Evolutionary conservation across 2,329 filamentous ascomycete species (phyloP).

Genomic region (Pseudogymnoascus sp.): DNA sequence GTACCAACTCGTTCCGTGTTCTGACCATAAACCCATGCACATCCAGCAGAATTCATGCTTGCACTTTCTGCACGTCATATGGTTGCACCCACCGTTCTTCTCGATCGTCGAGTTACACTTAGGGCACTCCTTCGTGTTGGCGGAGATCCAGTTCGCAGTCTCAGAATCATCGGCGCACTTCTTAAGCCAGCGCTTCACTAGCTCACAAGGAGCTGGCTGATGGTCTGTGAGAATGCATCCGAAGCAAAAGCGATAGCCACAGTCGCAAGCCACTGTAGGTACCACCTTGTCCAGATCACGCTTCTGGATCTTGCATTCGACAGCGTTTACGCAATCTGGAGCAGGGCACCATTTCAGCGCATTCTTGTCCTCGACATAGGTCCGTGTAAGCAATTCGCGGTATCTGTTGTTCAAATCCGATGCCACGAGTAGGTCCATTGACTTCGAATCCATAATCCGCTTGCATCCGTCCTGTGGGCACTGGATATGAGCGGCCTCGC

Average conservation of each 20-base stretch:
- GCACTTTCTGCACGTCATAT: constrained; percentile 96
- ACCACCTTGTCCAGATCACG: constrained; percentile 80
- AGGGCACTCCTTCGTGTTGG: constrained; percentile 96
- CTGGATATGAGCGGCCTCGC: constrained; percentile 89
- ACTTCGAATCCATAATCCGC: constrained; percentile 84
- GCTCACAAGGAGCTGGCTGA: constrained; percentile 80
- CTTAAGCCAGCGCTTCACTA: constrained; percentile 94
- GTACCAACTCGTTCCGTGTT: constrained; percentile 99
- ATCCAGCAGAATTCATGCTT: constrained; percentile 99
- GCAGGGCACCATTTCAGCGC: constrained; percentile 96
- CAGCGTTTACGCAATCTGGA: constrained; percentile 89
- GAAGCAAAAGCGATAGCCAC: constrained; percentile 88
- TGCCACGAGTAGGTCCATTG: constrained; percentile 68
- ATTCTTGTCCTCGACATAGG: constrained; percentile 95
- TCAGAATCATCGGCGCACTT: constrained; percentile 98
- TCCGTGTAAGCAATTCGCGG: constrained; percentile 77
- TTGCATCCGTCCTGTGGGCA: constrained; percentile 85
- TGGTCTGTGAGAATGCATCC: constrained; percentile 86
- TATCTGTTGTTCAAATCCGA: constrained; percentile 58
- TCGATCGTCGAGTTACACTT: constrained; percentile 96
- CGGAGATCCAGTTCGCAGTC: constrained; percentile 98
- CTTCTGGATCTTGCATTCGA: constrained; percentile 83
- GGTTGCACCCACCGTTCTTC: constrained; percentile 97
- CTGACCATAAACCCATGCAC: constrained; percentile 98
- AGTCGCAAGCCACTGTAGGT: constrained; percentile 80